Evolutionary conservation across 2,329 filamentous ascomycete species (phyloP).

Genomic region (Diaporthe citriasiana): DNA sequence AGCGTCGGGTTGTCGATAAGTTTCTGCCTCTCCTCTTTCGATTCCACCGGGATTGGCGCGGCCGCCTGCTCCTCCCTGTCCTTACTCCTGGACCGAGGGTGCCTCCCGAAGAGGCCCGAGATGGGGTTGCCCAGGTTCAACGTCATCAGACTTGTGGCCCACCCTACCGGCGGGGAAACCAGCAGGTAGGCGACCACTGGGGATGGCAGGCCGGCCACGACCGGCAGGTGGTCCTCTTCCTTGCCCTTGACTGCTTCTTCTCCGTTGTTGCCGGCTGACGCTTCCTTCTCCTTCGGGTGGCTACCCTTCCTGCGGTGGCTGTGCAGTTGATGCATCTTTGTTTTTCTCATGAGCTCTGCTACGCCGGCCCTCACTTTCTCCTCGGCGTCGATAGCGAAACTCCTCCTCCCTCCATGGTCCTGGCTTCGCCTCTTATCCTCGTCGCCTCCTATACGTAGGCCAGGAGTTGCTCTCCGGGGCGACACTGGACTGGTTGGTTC

Average conservation of each 20-base stretch:
- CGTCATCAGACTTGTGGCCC: constrained; percentile 73
- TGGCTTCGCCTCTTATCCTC: constrained; percentile 59
- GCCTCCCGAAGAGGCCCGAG: constrained; percentile 46
- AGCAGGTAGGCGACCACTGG: constrained; percentile 71
- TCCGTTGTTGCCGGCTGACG: not conserved
- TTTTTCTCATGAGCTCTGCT: constrained; percentile 61
- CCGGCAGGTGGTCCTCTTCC: constrained; percentile 46
- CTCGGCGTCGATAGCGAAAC: constrained; percentile 58
- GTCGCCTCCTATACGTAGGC: constrained; percentile 66
- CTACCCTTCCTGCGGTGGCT: constrained; percentile 28
- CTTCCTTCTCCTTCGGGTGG: constrained; percentile 9
- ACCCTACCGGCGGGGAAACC: constrained; percentile 75
- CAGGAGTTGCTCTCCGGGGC: constrained; percentile 43
- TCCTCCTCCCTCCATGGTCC: constrained; percentile 51
- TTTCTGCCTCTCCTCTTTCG: constrained; percentile 59
- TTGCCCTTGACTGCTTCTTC: constrained; percentile 45
- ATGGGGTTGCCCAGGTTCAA: constrained; percentile 62
- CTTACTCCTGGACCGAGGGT: constrained; percentile 35
- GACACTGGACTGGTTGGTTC: constrained; percentile 49
- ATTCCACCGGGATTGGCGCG: not conserved
- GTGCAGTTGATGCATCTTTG: constrained; percentile 50
- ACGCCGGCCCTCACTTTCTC: constrained; percentile 63
- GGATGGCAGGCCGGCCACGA: constrained; percentile 52
- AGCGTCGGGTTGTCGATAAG: constrained; percentile 73
- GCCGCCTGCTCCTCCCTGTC: constrained; percentile 29